Evolutionary conservation across 371 early-diverging fungal genomes (phyloP).

Genomic region (Mucor mucedo): DNA sequence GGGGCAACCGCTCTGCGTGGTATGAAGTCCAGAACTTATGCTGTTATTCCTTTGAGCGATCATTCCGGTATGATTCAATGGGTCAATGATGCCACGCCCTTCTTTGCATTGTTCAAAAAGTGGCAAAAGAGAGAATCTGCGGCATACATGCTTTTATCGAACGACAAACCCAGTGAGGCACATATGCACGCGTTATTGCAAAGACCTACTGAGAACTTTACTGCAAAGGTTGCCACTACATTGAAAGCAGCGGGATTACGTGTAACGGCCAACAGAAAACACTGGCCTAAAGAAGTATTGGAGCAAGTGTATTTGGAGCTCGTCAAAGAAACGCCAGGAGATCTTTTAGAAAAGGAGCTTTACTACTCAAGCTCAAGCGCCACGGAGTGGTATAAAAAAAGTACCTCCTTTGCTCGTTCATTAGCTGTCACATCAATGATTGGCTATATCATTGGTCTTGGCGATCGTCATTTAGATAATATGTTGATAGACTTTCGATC

Average conservation of each 20-base stretch:
- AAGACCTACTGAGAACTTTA: conserved; percentile 53
- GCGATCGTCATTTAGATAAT: conserved; percentile 99
- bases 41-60: conserved; percentile 93
- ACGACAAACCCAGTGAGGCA: conserved; percentile 38
- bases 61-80: conserved; percentile 98
- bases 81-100: conserved; percentile 86
- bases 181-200: conserved; percentile 20
- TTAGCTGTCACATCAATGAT: conserved; percentile 94
- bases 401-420: conserved; percentile 81
- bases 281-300: conserved; percentile 73
- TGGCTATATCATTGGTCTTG: conserved; percentile 98
- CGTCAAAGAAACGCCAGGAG: conserved; percentile 65
- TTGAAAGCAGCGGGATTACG: conserved; percentile 57
- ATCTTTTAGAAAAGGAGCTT: conserved; percentile 65
- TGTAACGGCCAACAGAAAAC: conserved; percentile 55
- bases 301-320: conserved; percentile 66
- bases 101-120: conserved; percentile 59
- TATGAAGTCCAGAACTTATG: conserved; percentile 81
- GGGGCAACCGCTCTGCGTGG: conserved; percentile 41
- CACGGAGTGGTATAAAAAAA: conserved; percentile 75
- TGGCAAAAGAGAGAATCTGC: conserved; percentile 64
- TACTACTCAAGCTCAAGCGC: conserved; percentile 62
- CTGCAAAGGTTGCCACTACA: conserved; percentile 39
- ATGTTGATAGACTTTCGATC: conserved; percentile 87
- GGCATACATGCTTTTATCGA: conserved; percentile 38